A percentile compares a stretch with the other conserved stretches of the same genome.
Evolutionary conservation across 768 basidiomycete species (phyloP).

Genomic region (Termitomyces sp.): DNA sequence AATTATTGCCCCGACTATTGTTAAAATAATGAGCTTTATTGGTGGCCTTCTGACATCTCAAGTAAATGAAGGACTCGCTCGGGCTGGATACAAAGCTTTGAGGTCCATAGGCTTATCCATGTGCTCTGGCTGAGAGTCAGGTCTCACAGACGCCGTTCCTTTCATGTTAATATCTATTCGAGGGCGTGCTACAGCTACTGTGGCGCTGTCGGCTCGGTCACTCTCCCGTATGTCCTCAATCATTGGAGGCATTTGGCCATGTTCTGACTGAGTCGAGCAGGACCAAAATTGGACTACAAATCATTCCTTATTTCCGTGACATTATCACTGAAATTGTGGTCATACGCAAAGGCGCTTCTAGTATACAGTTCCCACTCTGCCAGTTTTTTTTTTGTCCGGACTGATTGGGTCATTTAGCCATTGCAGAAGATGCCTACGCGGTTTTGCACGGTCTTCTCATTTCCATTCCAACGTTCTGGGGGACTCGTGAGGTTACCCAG

Average conservation of each 20-base stretch:
- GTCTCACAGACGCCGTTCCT: slow-evolving; percentile 59
- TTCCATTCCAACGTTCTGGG: slow-evolving; percentile 84
- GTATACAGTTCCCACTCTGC: slow-evolving; percentile 23
- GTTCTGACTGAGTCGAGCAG: slow-evolving; percentile 34
- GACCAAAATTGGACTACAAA: slow-evolving; percentile 74
- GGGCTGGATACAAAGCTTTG: slow-evolving; percentile 37
- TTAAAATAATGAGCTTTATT: slow-evolving; percentile 49
- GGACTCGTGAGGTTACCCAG: slow-evolving; percentile 51
- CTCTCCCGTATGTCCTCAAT: slow-evolving; percentile 53
- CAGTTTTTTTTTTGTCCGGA: neutral
- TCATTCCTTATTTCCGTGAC: slow-evolving; percentile 81
- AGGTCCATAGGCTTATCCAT: slow-evolving; percentile 56
- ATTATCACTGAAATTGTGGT: slow-evolving; percentile 60
- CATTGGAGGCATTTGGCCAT: neutral
- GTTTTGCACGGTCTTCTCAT: slow-evolving; percentile 66
- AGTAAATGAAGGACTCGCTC: neutral
- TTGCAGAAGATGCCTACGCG: slow-evolving; percentile 32
- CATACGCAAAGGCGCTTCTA: slow-evolving; percentile 38
- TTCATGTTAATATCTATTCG: slow-evolving; percentile 48
- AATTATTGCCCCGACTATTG: slow-evolving; percentile 44
- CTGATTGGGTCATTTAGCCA: slow-evolving; percentile 18
- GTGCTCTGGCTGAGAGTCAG: slow-evolving; percentile 61
- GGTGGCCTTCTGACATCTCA: slow-evolving; percentile 40
- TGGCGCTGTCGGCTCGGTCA: slow-evolving; percentile 53
- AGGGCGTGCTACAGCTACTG: slow-evolving; percentile 30